These are phyloP conservation scores for Solanum clarkiae DNA, from an alignment of 257 asterid genomes.

Conservation along the genomic window DNA sequence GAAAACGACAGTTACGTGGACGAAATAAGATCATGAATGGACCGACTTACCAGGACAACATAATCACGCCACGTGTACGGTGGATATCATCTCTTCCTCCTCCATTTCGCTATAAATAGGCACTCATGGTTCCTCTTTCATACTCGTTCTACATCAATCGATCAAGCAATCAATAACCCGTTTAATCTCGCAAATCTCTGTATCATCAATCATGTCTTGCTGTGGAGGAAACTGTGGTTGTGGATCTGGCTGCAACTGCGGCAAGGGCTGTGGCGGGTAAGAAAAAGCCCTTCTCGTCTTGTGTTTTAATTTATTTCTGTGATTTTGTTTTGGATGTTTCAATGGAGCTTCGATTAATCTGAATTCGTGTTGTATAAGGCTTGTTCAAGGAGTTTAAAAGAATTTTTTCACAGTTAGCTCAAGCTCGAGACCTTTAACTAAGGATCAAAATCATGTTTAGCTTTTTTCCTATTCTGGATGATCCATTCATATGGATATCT, in stretches of 20 bases:
- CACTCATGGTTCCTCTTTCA: background rate
- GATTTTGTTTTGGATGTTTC: too few relatives aligned
- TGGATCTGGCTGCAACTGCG: conserved; percentile 62
- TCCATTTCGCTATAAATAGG: conserved; percentile 24
- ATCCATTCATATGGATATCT: too few relatives aligned
- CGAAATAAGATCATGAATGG: background rate
- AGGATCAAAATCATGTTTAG: too few relatives aligned
- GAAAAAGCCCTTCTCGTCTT: background rate
- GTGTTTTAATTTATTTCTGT: too few relatives aligned
- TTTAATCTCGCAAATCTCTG: background rate
- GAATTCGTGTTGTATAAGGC: background rate
- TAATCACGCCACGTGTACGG: conserved; percentile 47
- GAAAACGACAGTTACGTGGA: conserved; percentile 19
- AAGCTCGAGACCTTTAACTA: too few relatives aligned
- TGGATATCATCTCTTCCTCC: background rate
- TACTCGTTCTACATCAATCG: background rate
- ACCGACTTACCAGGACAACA: conserved; percentile 14
- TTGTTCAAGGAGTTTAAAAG: too few relatives aligned
- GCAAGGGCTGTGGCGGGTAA: conserved; percentile 54
- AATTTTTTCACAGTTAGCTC: too few relatives aligned
- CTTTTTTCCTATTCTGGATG: too few relatives aligned
- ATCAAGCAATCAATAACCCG: background rate
- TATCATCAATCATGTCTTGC: conserved; percentile 43
- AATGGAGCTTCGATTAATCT: background rate
- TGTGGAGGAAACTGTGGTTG: conserved; percentile 63